phyloP scores from a whole-genome alignment of 2,329 filamentous ascomycete genomes.

The Arachnomyces sp. region DNA sequence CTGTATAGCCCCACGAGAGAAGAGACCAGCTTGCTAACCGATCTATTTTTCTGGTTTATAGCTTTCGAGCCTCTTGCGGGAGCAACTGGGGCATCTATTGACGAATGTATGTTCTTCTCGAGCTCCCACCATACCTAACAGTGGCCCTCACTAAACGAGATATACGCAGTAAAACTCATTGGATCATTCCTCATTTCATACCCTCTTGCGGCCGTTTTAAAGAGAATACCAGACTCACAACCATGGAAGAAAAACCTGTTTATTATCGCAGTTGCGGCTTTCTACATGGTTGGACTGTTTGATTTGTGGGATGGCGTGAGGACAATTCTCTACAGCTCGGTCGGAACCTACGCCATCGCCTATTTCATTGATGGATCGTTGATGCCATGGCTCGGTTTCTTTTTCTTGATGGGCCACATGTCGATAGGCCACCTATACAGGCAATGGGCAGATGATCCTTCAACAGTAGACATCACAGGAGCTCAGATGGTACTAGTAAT shows the following conservation, averaged over 20 bases:
- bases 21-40: conserved; percentile 11
- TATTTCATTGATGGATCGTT: conserved; percentile 76
- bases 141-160: conserved; percentile 17
- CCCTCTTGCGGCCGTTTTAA: conserved; percentile 78
- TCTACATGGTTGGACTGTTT: conserved; percentile 90
- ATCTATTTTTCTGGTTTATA: conserved; percentile 23
- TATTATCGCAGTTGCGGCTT: conserved; percentile 69
- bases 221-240: conserved; percentile 77
- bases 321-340: conserved; percentile 72
- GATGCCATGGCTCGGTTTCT: conserved; percentile 96
- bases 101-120: conserved; percentile 47
- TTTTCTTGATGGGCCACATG: conserved; percentile 94
- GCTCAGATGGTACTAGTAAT: conserved; percentile 98
- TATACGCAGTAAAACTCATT: conserved; percentile 76
- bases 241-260: conserved; percentile 85
- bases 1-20: conserved; percentile 8
- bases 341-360: conserved; percentile 74
- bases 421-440: conserved; percentile 80
- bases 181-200: conserved; percentile 87
- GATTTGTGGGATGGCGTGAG: conserved; percentile 79
- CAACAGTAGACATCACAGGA: conserved; percentile 74
- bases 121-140: not conserved
- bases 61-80: conserved; percentile 55
- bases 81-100: conserved; percentile 54
- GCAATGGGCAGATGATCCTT: conserved; percentile 60